Conservation (phyloP, 2,329 filamentous ascomycete genomes). For the Ceratocystiopsis brevicomis region DNA sequence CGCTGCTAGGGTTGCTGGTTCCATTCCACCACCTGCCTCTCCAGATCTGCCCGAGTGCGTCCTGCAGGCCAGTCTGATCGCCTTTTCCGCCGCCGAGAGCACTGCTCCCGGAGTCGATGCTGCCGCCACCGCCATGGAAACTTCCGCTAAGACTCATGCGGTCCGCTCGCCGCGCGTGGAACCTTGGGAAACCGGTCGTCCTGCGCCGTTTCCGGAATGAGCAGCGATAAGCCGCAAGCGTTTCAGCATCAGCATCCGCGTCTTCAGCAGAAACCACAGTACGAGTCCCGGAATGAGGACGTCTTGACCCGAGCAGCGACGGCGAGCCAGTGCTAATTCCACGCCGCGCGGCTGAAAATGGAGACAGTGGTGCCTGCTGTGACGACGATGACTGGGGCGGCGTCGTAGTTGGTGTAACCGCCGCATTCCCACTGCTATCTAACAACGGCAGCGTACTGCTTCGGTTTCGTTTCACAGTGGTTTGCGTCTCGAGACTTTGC, state of each 20-base stretch:
- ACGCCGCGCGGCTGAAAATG: slow-evolving; percentile 16
- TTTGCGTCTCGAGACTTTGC: neutral
- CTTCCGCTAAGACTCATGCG: slow-evolving; percentile 13
- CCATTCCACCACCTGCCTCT: no score
- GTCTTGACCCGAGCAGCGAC: slow-evolving; percentile 1
- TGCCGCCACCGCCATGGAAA: neutral
- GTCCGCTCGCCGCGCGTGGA: slow-evolving; percentile 31
- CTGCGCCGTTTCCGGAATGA: slow-evolving; percentile 28
- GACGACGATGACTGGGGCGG: neutral
- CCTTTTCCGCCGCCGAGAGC: no score
- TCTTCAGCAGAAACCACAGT: slow-evolving; percentile 5
- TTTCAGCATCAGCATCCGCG: slow-evolving; percentile 10
- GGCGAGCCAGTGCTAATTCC: slow-evolving; percentile 14
- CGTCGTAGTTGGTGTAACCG: no score
- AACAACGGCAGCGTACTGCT: slow-evolving; percentile 28
- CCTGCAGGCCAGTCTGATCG: no score
- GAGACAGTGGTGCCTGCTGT: slow-evolving; percentile 3
- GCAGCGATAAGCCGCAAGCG: slow-evolving; percentile 4
- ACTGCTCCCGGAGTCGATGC: neutral
- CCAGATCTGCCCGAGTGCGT: no score
- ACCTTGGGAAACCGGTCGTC: slow-evolving; percentile 43
- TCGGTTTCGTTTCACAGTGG: slow-evolving; percentile 19
- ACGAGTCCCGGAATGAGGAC: slow-evolving; percentile 5
- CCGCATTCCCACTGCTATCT: no score
- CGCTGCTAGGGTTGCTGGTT: no score